Percentiles rank a stretch among this genome's conserved stretches.
phyloP scores from a whole-genome alignment of 1,284 basidiomycete species.

The Porphyrellus sp. region DNA sequence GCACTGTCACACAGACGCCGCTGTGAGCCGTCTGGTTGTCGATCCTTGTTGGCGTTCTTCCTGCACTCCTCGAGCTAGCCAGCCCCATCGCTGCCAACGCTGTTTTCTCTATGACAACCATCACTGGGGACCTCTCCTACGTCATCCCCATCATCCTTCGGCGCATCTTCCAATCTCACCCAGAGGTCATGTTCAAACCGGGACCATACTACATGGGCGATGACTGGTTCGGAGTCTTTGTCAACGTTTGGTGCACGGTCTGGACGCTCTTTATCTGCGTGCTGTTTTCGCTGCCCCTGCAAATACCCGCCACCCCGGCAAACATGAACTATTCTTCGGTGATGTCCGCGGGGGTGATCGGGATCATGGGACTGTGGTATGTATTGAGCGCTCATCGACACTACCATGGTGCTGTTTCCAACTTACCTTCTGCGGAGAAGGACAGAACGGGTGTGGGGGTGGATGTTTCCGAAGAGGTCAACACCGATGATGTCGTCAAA shows the following conservation, averaged over 20 bases:
- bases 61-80: constrained; percentile 75
- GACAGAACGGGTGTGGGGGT: not conserved
- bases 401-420: constrained; percentile 30
- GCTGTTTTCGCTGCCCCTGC: constrained; percentile 71
- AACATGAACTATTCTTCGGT: constrained; percentile 80
- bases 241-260: constrained; percentile 64
- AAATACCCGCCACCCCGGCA: constrained; percentile 60
- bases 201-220: constrained; percentile 88
- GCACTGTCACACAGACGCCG: constrained; percentile 67
- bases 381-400: constrained; percentile 26
- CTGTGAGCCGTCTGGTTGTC: constrained; percentile 81
- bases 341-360: constrained; percentile 26
- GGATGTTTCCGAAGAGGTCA: constrained; percentile 3
- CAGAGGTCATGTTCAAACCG: constrained; percentile 81
- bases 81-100: constrained; percentile 78
- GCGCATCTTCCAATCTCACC: constrained; percentile 72
- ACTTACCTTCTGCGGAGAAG: constrained; percentile 14
- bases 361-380: constrained; percentile 31
- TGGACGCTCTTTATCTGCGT: constrained; percentile 71
- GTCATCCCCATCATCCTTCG: constrained; percentile 73
- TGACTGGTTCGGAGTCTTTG: constrained; percentile 61
- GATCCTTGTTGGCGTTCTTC: constrained; percentile 65
- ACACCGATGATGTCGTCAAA: not conserved
- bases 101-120: constrained; percentile 78
- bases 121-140: constrained; percentile 70